Percentiles rank a stretch among this genome's conserved stretches.
These are phyloP conservation scores for Aspergillus sp. DNA, from an alignment of 2,329 filamentous ascomycete species.

Conservation along the genomic window DNA sequence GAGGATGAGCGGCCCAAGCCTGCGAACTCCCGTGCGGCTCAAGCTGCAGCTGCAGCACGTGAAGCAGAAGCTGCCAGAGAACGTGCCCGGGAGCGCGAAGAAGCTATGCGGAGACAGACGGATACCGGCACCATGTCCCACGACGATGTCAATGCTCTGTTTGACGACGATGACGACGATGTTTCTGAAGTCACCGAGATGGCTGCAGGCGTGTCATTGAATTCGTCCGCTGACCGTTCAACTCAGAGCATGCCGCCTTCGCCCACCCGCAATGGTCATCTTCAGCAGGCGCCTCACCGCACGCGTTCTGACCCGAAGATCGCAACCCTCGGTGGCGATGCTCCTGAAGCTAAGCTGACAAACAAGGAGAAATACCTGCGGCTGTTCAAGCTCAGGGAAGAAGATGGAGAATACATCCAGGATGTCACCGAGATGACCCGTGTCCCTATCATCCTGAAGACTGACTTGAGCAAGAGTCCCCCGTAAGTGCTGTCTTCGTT, in stretches of 20 bases:
- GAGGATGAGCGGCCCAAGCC: constrained; percentile 95
- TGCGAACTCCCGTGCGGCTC: constrained; percentile 70
- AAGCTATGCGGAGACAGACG: constrained; percentile 87
- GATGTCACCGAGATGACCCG: constrained; percentile 97
- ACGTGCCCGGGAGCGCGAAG: constrained; percentile 81
- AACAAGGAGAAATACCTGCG: constrained; percentile 97
- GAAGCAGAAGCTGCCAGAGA: constrained; percentile 82
- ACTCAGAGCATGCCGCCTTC: constrained; percentile 96
- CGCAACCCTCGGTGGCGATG: constrained; percentile 65
- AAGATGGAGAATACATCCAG: constrained; percentile 94
- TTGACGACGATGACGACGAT: constrained; percentile 90
- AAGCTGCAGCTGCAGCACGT: constrained; percentile 72
- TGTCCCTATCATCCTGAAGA: constrained; percentile 97
- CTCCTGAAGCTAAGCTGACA: constrained; percentile 74
- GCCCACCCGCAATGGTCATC: constrained; percentile 72
- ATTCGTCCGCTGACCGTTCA: constrained; percentile 70
- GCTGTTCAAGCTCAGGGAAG: constrained; percentile 85
- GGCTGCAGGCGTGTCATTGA: constrained; percentile 85
- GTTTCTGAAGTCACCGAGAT: constrained; percentile 86
- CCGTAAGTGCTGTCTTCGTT: constrained; percentile 69
- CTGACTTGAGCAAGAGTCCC: constrained; percentile 96
- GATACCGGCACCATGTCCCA: constrained; percentile 93
- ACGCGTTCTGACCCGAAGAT: constrained; percentile 95
- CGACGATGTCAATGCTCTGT: constrained; percentile 91
- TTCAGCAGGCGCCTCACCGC: constrained; percentile 71